Conservation (phyloP, 768 basidiomycete genomes). For the Leccinum truebloodii region DNA sequence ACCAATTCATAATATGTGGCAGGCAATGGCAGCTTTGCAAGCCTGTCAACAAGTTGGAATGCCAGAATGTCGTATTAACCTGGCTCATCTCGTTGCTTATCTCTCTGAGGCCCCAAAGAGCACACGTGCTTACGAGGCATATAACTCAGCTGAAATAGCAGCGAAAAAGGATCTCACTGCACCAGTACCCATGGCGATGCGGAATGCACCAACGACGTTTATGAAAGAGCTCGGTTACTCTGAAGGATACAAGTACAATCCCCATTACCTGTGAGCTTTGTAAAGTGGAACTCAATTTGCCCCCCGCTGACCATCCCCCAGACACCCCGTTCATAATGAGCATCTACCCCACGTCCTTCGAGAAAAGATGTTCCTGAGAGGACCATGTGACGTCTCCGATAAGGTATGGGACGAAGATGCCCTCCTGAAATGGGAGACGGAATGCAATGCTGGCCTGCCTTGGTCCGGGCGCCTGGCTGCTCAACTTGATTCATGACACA, state of each 20-base stretch:
- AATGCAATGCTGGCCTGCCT: slow-evolving; percentile 45
- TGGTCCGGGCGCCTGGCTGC: slow-evolving; percentile 46
- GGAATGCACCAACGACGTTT: slow-evolving; percentile 74
- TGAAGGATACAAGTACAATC: slow-evolving; percentile 64
- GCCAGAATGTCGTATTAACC: slow-evolving; percentile 79
- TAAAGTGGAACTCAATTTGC: neutral
- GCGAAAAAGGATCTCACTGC: slow-evolving; percentile 52
- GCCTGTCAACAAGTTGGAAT: slow-evolving; percentile 75
- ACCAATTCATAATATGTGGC: neutral
- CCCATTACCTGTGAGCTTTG: slow-evolving; percentile 49
- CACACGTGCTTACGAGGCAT: slow-evolving; percentile 77
- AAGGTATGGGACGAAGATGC: slow-evolving; percentile 65
- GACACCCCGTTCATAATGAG: slow-evolving; percentile 66
- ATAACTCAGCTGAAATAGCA: slow-evolving; percentile 64
- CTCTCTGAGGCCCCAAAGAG: slow-evolving; percentile 84
- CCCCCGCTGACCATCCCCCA: slow-evolving; percentile 21
- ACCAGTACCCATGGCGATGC: slow-evolving; percentile 68
- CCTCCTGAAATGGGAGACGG: slow-evolving; percentile 55
- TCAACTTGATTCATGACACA: neutral
- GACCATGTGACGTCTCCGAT: slow-evolving; percentile 41
- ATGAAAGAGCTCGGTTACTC: slow-evolving; percentile 75
- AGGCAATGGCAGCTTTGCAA: slow-evolving; percentile 64
- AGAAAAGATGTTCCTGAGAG: slow-evolving; percentile 45
- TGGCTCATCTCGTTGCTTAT: slow-evolving; percentile 76
- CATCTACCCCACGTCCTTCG: slow-evolving; percentile 56